Conservation (phyloP, 108 stramenopile species). For the Nitzschia sp. region DNA sequence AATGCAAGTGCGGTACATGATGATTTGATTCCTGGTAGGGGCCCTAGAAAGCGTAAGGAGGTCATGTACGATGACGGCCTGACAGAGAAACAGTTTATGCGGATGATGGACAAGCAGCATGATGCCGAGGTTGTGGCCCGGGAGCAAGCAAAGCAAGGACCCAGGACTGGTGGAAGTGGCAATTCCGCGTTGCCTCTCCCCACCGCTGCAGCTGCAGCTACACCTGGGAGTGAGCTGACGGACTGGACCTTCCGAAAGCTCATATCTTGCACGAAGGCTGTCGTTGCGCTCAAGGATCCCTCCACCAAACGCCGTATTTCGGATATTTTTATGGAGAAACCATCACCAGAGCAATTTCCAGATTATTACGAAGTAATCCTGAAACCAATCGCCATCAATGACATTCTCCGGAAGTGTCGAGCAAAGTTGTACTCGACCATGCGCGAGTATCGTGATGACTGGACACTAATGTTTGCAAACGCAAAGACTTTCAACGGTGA, state of each 20-base stretch:
- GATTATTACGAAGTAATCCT: slow-evolving; percentile 84
- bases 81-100: slow-evolving; percentile 91
- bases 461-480: slow-evolving; percentile 82
- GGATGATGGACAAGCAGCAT: slow-evolving; percentile 86
- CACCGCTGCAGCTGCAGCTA: slow-evolving; percentile 16
- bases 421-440: slow-evolving; percentile 64
- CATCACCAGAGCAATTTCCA: slow-evolving; percentile 77
- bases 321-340: slow-evolving; percentile 87
- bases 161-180: slow-evolving; percentile 37
- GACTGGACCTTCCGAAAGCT: slow-evolving; percentile 77
- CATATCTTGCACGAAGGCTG: slow-evolving; percentile 68
- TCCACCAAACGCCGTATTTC: slow-evolving; percentile 74
- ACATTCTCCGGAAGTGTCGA: slow-evolving; percentile 80
- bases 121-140: slow-evolving; percentile 49
- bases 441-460: slow-evolving; percentile 71
- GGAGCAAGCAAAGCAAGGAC: slow-evolving; percentile 28
- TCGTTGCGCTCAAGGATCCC: slow-evolving; percentile 79
- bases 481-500: slow-evolving; percentile 80
- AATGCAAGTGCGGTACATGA: slow-evolving; percentile 11
- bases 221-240: slow-evolving; percentile 36
- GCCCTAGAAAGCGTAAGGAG: slow-evolving; percentile 62
- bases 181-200: slow-evolving; percentile 23
- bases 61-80: slow-evolving; percentile 91
- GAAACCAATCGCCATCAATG: slow-evolving; percentile 87
- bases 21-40: slow-evolving; percentile 15